phyloP scores from a whole-genome alignment of 805 yeast genomes.

The Candida lessepsii region DNA sequence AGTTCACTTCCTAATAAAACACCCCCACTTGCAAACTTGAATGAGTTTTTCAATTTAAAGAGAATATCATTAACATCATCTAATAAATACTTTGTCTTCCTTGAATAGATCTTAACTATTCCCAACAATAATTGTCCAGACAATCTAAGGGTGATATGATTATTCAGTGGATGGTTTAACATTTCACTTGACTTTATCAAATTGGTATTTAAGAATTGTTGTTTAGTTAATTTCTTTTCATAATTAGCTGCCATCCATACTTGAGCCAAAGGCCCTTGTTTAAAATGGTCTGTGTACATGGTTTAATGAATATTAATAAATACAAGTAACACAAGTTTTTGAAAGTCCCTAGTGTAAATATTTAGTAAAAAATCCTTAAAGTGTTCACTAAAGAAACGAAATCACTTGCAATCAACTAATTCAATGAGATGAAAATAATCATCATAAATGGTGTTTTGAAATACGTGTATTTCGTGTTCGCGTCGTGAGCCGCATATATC shows the following conservation, averaged over 20 bases:
- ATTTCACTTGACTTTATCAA: conserved; percentile 50
- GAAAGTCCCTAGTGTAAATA: no score
- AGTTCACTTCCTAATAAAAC: conserved; percentile 18
- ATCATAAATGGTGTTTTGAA: neutral
- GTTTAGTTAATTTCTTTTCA: conserved; percentile 71
- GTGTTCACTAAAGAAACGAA: no score
- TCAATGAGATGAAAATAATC: neutral
- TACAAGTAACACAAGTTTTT: no score
- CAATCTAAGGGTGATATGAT: conserved; percentile 62
- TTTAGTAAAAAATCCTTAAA: no score
- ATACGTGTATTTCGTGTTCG: conserved; percentile 6
- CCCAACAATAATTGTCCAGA: conserved; percentile 87
- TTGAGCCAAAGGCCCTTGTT: conserved; percentile 74
- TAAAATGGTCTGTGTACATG: conserved; percentile 4
- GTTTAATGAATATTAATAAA: no score
- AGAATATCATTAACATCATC: conserved; percentile 83
- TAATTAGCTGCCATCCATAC: conserved; percentile 93
- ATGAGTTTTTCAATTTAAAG: conserved; percentile 66
- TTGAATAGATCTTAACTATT: conserved; percentile 79
- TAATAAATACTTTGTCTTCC: conserved; percentile 77
- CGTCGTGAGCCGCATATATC: conserved; percentile 6
- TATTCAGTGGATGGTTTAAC: conserved; percentile 31
- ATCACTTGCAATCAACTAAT: no score
- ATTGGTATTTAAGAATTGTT: conserved; percentile 69
- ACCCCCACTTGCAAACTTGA: conserved; percentile 42